Base-by-base conservation (phyloP, 2,329 filamentous ascomycete genomes). In the Trichoderma pleuroti region DNA sequence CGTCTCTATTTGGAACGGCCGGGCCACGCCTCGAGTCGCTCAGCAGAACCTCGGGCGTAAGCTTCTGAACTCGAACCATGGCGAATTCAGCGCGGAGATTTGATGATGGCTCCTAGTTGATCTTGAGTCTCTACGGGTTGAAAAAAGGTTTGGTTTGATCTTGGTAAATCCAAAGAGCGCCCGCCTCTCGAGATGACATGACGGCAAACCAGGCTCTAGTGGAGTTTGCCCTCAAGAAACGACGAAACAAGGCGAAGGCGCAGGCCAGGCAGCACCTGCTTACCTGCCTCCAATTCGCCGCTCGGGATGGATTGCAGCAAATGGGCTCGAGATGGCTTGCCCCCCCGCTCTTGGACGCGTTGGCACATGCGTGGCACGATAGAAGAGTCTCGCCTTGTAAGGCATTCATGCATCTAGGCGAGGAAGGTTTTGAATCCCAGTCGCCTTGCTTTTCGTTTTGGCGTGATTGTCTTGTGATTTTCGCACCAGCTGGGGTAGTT, bases 1-100 rank as follows among this genome's bases (percentile, higher is more conserved):
- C 82, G 69, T 80, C 80, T 26, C 80, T 76, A 68, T 81, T 83
- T 10, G 82, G 81, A 8, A 84, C 77, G 1, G 80, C 81, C n/a
- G 77, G 72, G 26, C 76, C 75, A 36, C 78, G 76, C 34, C 75
- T 76, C 46, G 79, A 78, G 5, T 75, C 74, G 39, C 72, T 76
- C 56, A 80, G 73, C 56, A 82, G 74, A 5, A 74, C 68, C 72
- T 82, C 79, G 12, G 80, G 76, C 18, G 79, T 81, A 70, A 81
- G 74, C 39, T 77, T 76, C 24, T 75, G 70, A 32, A 74, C 61
- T 18, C 18, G 64, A 26, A 74, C 71, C 75, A 75, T 76, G 69
- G 26, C 21, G 46, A 21, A 69, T 5, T 18, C 12, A 24, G 6
- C 14, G 12, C 4, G 18, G 24, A 32, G 4, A 8, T n/a, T 10